Conservation (phyloP, 176 grass and related monocot species). For the Lolium multiflorum region DNA sequence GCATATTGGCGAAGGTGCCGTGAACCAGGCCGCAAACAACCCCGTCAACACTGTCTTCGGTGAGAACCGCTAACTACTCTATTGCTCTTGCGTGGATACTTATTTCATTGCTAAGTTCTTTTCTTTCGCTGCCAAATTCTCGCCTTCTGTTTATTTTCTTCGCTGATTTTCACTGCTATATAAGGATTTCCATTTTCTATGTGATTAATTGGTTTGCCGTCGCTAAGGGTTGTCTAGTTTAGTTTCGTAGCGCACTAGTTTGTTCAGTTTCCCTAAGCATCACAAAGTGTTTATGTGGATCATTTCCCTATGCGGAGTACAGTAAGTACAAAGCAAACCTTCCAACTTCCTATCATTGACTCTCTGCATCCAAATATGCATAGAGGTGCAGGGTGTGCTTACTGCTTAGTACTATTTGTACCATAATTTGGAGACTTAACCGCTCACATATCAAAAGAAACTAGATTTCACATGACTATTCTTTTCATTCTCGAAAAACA, state of each 20-base stretch:
- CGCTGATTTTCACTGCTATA: too few species aligned
- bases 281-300: background rate
- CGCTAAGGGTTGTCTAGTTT: background rate
- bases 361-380: too few species aligned
- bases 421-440: background rate
- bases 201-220: background rate
- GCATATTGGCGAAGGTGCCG: background rate
- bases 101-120: background rate
- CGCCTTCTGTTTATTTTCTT: too few species aligned
- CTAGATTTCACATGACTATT: too few species aligned
- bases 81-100: background rate
- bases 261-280: background rate
- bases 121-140: background rate
- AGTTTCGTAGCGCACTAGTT: background rate
- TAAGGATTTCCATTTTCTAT: background rate
- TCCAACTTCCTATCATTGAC: background rate
- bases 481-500: too few species aligned
- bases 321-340: background rate
- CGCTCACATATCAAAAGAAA: too few species aligned
- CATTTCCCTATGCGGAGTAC: background rate
- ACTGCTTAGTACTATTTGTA: background rate
- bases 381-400: background rate
- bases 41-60: constrained; percentile 80
- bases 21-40: constrained; percentile 59
- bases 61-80: constrained; percentile 28